Percentiles rank a stretch among this genome's conserved stretches.
Conservation (phyloP, 345 rosid species). For the Lenwebbia sp. region DNA sequence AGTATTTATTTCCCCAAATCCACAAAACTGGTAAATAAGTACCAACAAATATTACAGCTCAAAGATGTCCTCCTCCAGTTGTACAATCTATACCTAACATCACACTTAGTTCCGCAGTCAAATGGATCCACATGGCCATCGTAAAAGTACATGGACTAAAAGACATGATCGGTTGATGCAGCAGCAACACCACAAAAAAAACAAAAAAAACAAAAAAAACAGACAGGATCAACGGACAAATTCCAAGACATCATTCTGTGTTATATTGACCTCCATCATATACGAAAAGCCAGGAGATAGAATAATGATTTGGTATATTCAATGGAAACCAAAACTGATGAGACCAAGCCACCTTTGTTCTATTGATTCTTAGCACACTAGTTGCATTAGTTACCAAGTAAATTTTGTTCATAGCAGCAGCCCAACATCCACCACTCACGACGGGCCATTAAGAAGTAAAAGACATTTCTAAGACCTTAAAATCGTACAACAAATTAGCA, state of each 20-base stretch:
- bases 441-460: neutral
- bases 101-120: neutral
- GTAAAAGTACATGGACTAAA: neutral
- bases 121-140: neutral
- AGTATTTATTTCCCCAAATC: no score
- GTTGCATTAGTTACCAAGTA: neutral
- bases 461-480: neutral
- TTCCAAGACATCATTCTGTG: neutral
- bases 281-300: neutral
- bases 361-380: neutral
- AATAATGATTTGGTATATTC: neutral
- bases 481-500: neutral
- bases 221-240: neutral
- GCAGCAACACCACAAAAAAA: neutral
- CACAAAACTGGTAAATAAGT: no score
- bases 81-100: neutral
- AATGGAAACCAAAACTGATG: neutral
- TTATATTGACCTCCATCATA: no score
- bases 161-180: neutral
- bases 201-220: neutral
- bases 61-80: neutral
- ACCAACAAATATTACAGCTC: neutral
- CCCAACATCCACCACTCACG: neutral
- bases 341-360: neutral
- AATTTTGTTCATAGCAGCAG: neutral